These are phyloP conservation scores for Roridomyces roridus DNA, from an alignment of 768 basidiomycete species.

Conservation along the genomic window DNA sequence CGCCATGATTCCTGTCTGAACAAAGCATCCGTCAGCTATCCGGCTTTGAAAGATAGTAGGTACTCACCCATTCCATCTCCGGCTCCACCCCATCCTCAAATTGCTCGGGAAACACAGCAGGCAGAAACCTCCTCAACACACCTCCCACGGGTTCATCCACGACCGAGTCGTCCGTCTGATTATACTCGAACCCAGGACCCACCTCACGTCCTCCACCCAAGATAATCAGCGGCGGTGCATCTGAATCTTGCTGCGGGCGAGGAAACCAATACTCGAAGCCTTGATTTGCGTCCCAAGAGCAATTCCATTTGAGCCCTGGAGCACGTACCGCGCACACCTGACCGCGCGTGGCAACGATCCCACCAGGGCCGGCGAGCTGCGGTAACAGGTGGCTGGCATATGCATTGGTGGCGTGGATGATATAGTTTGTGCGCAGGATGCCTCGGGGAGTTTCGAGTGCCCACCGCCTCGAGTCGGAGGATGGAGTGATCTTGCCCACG, in stretches of 20 bases:
- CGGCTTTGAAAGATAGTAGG: background rate
- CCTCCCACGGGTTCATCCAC: slow-evolving; percentile 54
- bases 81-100: slow-evolving; percentile 56
- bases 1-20: slow-evolving; percentile 87
- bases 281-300: slow-evolving; percentile 56
- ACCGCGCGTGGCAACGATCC: slow-evolving; percentile 75
- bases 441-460: slow-evolving; percentile 74
- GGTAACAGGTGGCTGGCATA: slow-evolving; percentile 84
- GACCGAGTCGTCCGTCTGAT: slow-evolving; percentile 62
- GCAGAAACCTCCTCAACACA: slow-evolving; percentile 64
- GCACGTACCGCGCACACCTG: slow-evolving; percentile 60
- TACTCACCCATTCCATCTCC: slow-evolving; percentile 83
- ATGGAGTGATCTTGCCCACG: slow-evolving; percentile 52
- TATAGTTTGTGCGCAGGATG: slow-evolving; percentile 56
- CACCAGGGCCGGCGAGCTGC: slow-evolving; percentile 55
- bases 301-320: slow-evolving; percentile 42
- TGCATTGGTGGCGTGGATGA: slow-evolving; percentile 89
- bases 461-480: slow-evolving; percentile 49
- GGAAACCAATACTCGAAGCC: slow-evolving; percentile 86
- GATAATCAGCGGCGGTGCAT: slow-evolving; percentile 62
- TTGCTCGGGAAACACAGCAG: slow-evolving; percentile 58
- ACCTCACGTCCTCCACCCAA: slow-evolving; percentile 72
- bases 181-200: slow-evolving; percentile 52
- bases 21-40: background rate
- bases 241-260: slow-evolving; percentile 47